These are phyloP conservation scores for Paecilomyces sp. DNA, from an alignment of 2,329 filamentous ascomycete genomes.

Conservation along the genomic window DNA sequence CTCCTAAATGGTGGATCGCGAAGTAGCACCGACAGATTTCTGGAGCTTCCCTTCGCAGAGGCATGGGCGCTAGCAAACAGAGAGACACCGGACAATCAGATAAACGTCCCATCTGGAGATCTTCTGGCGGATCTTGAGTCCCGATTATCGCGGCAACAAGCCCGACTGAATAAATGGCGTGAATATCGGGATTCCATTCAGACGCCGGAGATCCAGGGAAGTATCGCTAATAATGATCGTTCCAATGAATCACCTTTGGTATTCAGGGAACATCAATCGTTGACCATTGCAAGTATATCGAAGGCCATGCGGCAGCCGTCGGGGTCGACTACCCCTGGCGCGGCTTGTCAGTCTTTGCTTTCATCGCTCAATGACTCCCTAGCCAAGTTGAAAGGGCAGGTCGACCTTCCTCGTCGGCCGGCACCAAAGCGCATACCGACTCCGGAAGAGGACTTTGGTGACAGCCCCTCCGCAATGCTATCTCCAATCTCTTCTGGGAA, in stretches of 20 bases:
- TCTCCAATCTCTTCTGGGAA: background rate
- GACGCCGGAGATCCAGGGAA: constrained; percentile 7
- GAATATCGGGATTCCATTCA: constrained; percentile 47
- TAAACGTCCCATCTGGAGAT: constrained; percentile 16
- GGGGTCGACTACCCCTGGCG: constrained; percentile 10
- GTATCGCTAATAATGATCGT: background rate
- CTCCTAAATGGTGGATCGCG: constrained; percentile 61
- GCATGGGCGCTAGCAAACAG: constrained; percentile 64
- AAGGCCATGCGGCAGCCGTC: constrained; percentile 23
- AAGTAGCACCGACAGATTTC: constrained; percentile 52
- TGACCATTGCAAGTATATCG: constrained; percentile 32
- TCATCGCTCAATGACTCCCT: constrained; percentile 27
- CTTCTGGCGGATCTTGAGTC: constrained; percentile 62
- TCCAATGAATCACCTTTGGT: constrained; percentile 12
- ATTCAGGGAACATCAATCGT: constrained; percentile 31
- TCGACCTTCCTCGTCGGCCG: background rate
- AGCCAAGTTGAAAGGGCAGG: constrained; percentile 19
- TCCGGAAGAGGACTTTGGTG: background rate
- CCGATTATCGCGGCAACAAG: constrained; percentile 59
- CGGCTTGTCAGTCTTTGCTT: constrained; percentile 25
- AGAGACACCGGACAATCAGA: constrained; percentile 42
- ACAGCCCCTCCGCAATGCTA: background rate
- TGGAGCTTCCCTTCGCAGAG: constrained; percentile 60
- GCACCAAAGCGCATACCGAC: background rate
- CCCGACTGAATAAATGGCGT: constrained; percentile 66